Evolutionary conservation across 768 basidiomycete genomes (phyloP).

Genomic region (Suillus variegatus): DNA sequence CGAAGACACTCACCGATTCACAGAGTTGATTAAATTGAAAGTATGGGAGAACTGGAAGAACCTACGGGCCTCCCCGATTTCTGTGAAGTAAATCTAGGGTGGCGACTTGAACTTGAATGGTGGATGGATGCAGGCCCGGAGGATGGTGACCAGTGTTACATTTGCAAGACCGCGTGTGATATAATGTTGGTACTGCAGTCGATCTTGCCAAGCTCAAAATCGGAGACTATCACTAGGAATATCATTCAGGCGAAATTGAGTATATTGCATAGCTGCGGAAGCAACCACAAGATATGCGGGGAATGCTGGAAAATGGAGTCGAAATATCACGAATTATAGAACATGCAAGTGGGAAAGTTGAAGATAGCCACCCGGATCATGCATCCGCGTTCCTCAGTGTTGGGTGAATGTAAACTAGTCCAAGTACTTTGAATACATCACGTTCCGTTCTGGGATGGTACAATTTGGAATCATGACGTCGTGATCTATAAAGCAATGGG

Average conservation of each 20-base stretch:
- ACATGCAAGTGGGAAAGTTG: neutral
- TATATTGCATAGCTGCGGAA: neutral
- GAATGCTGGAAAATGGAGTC: neutral
- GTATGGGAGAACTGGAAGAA: neutral
- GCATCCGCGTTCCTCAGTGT: slow-evolving; percentile 70
- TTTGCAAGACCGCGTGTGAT: neutral
- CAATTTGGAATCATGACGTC: slow-evolving; percentile 61
- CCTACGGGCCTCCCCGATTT: neutral
- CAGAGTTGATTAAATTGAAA: neutral
- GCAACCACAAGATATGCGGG: neutral
- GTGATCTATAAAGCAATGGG: slow-evolving; percentile 42
- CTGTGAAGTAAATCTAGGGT: neutral
- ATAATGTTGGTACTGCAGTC: neutral
- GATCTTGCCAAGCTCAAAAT: neutral
- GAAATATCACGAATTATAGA: neutral
- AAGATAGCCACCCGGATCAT: slow-evolving; percentile 20
- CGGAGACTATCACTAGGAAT: neutral
- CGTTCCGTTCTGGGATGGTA: slow-evolving; percentile 65
- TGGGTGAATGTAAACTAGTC: slow-evolving; percentile 71
- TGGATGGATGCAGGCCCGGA: neutral
- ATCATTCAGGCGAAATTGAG: neutral
- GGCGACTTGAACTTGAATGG: neutral
- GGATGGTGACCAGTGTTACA: neutral
- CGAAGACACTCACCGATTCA: neutral
- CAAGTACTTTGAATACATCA: slow-evolving; percentile 72